A percentile compares a stretch with the other conserved stretches of the same genome.
Evolutionary conservation across 2,329 filamentous ascomycete species (phyloP).

Genomic region (Colletotrichum lentis): DNA sequence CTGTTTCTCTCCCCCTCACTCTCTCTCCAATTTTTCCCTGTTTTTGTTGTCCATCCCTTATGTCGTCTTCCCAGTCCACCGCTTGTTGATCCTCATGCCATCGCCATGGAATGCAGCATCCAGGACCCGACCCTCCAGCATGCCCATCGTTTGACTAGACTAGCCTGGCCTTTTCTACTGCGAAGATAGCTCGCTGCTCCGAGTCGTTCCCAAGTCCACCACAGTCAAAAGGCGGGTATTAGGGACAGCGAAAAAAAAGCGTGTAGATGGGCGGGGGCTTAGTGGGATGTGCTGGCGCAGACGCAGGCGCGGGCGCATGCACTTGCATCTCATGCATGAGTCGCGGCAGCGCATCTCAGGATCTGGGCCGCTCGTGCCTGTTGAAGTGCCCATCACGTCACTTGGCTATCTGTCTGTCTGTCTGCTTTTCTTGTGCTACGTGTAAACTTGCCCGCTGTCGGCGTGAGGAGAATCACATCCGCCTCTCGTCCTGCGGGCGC

Average conservation of each 20-base stretch:
- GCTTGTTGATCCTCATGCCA: neutral
- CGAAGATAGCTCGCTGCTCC: constrained; percentile 11
- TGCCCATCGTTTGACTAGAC: constrained; percentile 6
- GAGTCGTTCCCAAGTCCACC: constrained; percentile 3
- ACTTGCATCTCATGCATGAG: constrained; percentile 32
- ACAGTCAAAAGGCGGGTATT: neutral
- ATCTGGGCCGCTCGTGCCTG: neutral
- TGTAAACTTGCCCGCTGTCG: neutral
- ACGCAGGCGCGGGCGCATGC: constrained; percentile 25
- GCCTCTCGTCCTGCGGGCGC: constrained; percentile 4
- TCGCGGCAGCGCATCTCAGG: constrained; percentile 17
- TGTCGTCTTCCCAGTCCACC: neutral
- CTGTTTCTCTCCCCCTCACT: neutral
- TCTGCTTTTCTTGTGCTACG: neutral
- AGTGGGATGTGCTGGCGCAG: constrained; percentile 16
- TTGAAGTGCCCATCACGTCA: neutral
- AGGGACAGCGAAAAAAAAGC: neutral
- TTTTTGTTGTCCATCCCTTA: too few relatives aligned
- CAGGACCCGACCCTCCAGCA: constrained; percentile 19
- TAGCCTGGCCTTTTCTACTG: neutral
- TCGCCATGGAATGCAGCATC: constrained; percentile 17
- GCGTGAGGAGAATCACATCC: neutral
- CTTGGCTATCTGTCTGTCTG: neutral
- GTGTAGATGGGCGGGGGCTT: neutral
- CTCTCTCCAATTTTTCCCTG: neutral